Percentiles rank a stretch among this genome's conserved stretches.
Conservation (phyloP, 148 eudicot species). For the Chenopodium formosanum region DNA sequence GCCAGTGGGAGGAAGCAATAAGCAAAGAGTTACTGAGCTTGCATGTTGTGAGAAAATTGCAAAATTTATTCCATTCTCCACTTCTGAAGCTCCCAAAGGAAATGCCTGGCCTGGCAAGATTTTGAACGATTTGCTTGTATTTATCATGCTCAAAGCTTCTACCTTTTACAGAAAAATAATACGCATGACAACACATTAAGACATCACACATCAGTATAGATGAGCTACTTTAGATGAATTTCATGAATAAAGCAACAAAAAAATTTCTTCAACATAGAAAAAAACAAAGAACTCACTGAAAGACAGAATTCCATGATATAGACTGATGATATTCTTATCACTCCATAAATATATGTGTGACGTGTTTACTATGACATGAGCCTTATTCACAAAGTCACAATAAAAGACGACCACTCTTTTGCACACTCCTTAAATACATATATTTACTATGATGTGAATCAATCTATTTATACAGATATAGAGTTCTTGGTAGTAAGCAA, state of each 20-base stretch:
- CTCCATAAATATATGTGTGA: not conserved
- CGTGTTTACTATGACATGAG: not conserved
- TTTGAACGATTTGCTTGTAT: slow-evolving; percentile 34
- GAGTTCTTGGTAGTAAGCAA: not conserved
- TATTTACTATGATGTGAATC: not conserved
- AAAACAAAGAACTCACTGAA: too few species aligned
- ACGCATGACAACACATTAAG: slow-evolving; percentile 3
- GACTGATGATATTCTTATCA: not conserved
- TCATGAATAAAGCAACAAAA: not conserved
- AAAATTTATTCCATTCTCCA: slow-evolving; percentile 80
- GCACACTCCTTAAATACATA: not conserved
- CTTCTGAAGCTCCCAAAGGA: slow-evolving; percentile 94
- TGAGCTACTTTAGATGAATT: not conserved
- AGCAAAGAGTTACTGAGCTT: slow-evolving; percentile 73
- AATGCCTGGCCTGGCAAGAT: slow-evolving; percentile 67
- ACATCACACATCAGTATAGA: not conserved
- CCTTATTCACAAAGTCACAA: too few species aligned
- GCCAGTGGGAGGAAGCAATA: slow-evolving; percentile 51
- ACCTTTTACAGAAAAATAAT: slow-evolving; percentile 42
- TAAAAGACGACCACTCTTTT: too few species aligned
- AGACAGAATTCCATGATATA: not conserved
- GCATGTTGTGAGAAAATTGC: slow-evolving; percentile 93
- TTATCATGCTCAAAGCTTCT: slow-evolving; percentile 54
- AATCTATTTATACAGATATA: not conserved
- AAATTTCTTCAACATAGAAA: not conserved